These are phyloP conservation scores for Themeda triandra DNA, from an alignment of 176 grass and related monocot species.

Conservation along the genomic window DNA sequence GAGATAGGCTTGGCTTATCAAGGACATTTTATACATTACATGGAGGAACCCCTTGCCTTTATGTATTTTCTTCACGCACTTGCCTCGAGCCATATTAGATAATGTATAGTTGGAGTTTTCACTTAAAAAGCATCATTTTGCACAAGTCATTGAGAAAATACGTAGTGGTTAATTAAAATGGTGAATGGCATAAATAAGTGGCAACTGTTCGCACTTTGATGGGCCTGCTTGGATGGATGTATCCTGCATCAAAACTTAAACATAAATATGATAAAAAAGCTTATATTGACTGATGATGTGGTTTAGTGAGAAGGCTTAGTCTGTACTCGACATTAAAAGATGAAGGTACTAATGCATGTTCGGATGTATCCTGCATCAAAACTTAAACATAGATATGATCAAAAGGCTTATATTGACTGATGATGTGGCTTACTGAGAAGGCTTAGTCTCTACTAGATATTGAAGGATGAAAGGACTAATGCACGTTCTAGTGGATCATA, in stretches of 20 bases:
- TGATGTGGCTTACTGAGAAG: background rate
- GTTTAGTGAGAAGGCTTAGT: background rate
- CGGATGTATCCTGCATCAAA: background rate
- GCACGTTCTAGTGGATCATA: background rate
- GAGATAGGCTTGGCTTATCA: background rate
- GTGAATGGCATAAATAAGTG: background rate
- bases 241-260: background rate
- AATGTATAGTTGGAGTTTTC: background rate
- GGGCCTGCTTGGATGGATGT: background rate
- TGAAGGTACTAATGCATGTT: background rate
- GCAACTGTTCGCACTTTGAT: background rate
- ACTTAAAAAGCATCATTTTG: background rate
- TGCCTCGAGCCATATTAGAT: background rate
- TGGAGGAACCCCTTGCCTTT: background rate
- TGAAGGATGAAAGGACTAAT: background rate
- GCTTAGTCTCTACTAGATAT: background rate
- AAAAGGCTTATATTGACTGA: background rate
- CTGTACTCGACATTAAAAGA: background rate
- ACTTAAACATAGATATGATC: background rate
- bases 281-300: background rate
- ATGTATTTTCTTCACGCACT: background rate
- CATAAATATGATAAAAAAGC: background rate
- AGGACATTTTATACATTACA: background rate
- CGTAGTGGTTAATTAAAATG: background rate
- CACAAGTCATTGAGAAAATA: background rate